Percentiles rank a stretch among this genome's conserved stretches.
Evolutionary conservation across 2,329 filamentous ascomycete genomes (phyloP).

Genomic region (Phyllosticta citriasiana): DNA sequence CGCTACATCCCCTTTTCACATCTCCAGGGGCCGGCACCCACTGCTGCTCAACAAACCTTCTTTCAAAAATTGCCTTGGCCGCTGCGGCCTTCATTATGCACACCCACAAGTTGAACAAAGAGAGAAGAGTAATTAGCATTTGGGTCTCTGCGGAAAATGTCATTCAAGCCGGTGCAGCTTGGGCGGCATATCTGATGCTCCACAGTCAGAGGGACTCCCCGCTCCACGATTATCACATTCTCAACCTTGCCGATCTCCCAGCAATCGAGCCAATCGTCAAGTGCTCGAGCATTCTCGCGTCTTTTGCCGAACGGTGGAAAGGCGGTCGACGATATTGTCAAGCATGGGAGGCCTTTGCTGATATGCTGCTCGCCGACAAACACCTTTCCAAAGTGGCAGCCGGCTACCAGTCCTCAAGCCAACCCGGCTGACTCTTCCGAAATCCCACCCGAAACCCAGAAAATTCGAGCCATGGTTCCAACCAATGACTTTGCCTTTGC

Average conservation of each 20-base stretch:
- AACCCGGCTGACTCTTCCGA: not conserved
- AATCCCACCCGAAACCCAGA: not conserved
- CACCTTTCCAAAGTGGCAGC: not conserved
- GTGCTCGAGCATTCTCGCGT: conserved; percentile 3
- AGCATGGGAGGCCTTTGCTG: conserved; percentile 4
- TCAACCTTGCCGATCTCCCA: not conserved
- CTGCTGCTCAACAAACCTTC: not conserved
- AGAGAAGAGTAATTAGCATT: conserved; percentile 2
- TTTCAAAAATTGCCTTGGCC: not conserved
- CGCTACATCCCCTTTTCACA: conserved; percentile 2
- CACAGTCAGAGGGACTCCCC: conserved; percentile 3
- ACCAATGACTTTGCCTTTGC: no score
- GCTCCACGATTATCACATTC: not conserved
- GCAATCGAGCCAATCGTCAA: conserved; percentile 3
- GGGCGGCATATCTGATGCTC: conserved; percentile 6
- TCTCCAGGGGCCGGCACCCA: not conserved
- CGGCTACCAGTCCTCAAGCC: not conserved
- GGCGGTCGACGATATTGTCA: not conserved
- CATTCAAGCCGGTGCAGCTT: conserved; percentile 10
- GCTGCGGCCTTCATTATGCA: not conserved
- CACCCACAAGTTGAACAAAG: conserved; percentile 3
- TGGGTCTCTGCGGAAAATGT: conserved; percentile 1
- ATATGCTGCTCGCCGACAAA: conserved; percentile 1
- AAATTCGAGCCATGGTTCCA: no score
- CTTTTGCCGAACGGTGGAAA: conserved; percentile 6